Conservation (phyloP, 495 filamentous ascomycete species). For the Xylaria venustula region DNA sequence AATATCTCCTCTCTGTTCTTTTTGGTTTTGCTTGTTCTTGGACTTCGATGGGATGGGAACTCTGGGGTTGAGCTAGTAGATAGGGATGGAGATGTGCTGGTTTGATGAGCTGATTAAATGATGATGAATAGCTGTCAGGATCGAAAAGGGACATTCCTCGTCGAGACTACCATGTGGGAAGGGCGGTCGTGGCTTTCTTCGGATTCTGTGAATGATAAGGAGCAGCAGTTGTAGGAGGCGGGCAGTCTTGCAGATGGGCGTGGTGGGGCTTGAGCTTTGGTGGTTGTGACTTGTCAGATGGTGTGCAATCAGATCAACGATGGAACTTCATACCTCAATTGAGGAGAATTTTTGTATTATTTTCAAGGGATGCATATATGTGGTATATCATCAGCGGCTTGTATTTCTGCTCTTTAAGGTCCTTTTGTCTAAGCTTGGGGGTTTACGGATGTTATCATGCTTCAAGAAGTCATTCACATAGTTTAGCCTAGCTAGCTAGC, state of each 20-base stretch:
- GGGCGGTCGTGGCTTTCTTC: slow-evolving; percentile 17
- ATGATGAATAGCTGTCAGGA: slow-evolving; percentile 64
- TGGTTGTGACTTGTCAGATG: background rate
- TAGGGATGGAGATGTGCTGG: background rate
- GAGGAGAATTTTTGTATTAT: no score
- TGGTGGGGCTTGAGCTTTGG: slow-evolving; percentile 10
- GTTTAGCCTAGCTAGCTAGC: no score
- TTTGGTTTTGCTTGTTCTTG: background rate
- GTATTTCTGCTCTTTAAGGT: background rate
- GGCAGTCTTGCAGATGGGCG: background rate
- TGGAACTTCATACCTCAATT: no score
- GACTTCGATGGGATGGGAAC: background rate
- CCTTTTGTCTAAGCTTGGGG: background rate
- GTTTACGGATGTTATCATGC: background rate
- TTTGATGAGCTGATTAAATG: background rate
- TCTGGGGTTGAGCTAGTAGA: background rate
- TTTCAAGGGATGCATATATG: no score
- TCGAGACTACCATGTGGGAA: slow-evolving; percentile 85
- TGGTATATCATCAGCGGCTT: background rate
- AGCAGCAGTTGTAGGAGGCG: background rate
- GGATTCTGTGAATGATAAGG: background rate
- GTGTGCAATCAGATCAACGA: background rate
- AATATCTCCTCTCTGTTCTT: no score
- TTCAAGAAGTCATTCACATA: no score
- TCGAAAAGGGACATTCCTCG: slow-evolving; percentile 60